A percentile compares a stretch with the other conserved stretches of the same genome.
phyloP scores from a whole-genome alignment of 371 early-diverging fungal genomes.

The Actinomucor elegans region DNA sequence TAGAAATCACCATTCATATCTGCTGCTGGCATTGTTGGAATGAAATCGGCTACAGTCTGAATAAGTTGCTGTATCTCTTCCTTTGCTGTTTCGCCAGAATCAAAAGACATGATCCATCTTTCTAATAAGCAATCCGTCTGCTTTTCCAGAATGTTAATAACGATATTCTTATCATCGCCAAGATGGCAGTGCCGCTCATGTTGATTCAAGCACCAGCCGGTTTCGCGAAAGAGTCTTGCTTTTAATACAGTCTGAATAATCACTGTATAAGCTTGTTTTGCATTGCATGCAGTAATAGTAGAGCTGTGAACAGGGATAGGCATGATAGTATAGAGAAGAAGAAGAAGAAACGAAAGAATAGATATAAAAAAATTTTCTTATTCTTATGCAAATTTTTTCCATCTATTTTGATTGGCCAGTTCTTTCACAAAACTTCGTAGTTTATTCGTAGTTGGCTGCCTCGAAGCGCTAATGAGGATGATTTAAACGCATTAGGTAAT shows the following conservation, averaged over 20 bases:
- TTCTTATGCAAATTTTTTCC: background rate
- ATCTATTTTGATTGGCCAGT: background rate
- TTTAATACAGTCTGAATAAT: background rate
- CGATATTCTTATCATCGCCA: background rate
- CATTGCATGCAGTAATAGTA: too few relatives aligned
- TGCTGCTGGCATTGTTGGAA: background rate
- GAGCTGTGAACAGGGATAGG: constrained; percentile 12
- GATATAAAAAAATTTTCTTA: background rate
- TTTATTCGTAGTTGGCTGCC: constrained; percentile 39
- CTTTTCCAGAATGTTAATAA: constrained; percentile 20
- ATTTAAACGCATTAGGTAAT: constrained; percentile 43
- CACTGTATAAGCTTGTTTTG: too few relatives aligned
- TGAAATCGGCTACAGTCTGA: background rate
- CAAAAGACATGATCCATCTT: constrained; percentile 15
- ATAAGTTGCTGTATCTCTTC: background rate
- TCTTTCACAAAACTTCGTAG: constrained; percentile 37
- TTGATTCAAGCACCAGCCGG: too few relatives aligned
- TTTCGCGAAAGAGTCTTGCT: too few relatives aligned
- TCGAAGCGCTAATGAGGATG: constrained; percentile 37
- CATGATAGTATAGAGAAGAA: background rate
- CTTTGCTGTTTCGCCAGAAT: background rate
- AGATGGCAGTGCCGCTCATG: background rate
- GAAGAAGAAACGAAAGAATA: constrained; percentile 3
- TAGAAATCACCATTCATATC: background rate
- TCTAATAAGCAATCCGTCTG: constrained; percentile 9